Base-by-base conservation (phyloP, 2,329 filamentous ascomycete genomes). In the Aspergillus hortae region DNA sequence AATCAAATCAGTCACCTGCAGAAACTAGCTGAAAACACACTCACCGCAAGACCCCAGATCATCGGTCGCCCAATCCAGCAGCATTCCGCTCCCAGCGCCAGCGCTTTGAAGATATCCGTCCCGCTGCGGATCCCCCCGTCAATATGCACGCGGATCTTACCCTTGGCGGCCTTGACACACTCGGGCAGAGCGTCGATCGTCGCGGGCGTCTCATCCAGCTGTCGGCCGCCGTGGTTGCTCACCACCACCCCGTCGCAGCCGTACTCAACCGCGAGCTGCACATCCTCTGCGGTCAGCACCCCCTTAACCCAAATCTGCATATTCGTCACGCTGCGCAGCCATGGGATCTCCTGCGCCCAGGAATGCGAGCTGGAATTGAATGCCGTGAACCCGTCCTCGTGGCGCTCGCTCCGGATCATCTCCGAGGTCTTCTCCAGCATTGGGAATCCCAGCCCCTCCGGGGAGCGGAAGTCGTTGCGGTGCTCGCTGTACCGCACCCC, bases 401-500 rank as follows among this genome's bases (percentile, higher is more conserved):
- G 61, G 12, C 57, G 52, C 23, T 62, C 49, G 17, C 41, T 14
- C 41, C 60, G 62, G 17, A 64, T 58, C 44, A 60, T 52, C 21
- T 61, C 55, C n/a, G 61, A 58, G 2, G 55, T 56, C 48, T 52
- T 59, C 6, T 61, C 60, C 48, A 61, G 46, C 55, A 64, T 80
- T 6, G 74, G 74, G 53, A 69, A 74, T 6, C 54, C 63, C 35
- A 78, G 61, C 12, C 68, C 68, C 12, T 67, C 61, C 0, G 78
- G 77, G 3, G 78, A 64, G 12, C 62, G 61, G 62, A 83, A 82
- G 35, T 75, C 71, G 54, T 80, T 80, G 2, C 79, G 72, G 57
- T 74, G 75, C 61, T 84, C 80, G 46, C 80, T 78, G 42, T 79
- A 72, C 0, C 81, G 72, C 4, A 76, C 70, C 0, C 80, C 81